These are phyloP conservation scores for Phytophthora pluvialis DNA, from an alignment of 352 stramenopile genomes.

Conservation along the genomic window DNA sequence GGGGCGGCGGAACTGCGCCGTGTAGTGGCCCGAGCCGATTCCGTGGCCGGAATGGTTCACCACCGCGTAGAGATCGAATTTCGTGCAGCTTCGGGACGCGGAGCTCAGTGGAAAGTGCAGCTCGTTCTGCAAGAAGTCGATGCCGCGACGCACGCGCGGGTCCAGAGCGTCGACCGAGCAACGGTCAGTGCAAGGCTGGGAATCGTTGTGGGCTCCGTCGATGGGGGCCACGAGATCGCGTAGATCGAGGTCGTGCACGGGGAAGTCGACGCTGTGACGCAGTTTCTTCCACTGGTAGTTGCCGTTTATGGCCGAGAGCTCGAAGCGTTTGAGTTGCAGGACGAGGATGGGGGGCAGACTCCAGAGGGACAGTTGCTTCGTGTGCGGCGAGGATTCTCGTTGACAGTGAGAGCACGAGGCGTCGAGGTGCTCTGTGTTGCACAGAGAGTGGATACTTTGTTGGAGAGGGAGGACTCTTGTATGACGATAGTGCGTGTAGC, in stretches of 20 bases:
- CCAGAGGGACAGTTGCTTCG: conserved; percentile 59
- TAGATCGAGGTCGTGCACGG: conserved; percentile 89
- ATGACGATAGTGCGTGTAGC: conserved; percentile 43
- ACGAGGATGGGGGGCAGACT: conserved; percentile 63
- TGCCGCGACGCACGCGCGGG: conserved; percentile 32
- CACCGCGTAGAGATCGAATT: conserved; percentile 95
- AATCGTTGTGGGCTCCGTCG: conserved; percentile 15
- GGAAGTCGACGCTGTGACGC: conserved; percentile 93
- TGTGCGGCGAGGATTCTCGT: conserved; percentile 36
- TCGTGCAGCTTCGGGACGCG: conserved; percentile 44
- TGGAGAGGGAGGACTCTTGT: conserved; percentile 39
- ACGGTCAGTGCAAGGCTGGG: conserved; percentile 13
- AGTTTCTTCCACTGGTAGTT: conserved; percentile 77
- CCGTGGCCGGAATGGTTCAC: conserved; percentile 93
- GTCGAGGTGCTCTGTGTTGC: conserved; percentile 51
- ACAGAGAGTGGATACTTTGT: conserved; percentile 56
- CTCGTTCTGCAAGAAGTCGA: conserved; percentile 42
- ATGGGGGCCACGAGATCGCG: conserved; percentile 38
- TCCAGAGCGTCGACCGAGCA: conserved; percentile 17
- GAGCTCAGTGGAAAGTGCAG: conserved; percentile 53
- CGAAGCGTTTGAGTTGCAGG: conserved; percentile 76
- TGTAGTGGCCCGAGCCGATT: conserved; percentile 95
- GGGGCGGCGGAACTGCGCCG: conserved; percentile 53
- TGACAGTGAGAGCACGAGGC: conserved; percentile 51
- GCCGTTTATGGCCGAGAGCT: conserved; percentile 32